phyloP scores from a whole-genome alignment of 2,329 filamentous ascomycete species.

The Trichoderma koningii region DNA sequence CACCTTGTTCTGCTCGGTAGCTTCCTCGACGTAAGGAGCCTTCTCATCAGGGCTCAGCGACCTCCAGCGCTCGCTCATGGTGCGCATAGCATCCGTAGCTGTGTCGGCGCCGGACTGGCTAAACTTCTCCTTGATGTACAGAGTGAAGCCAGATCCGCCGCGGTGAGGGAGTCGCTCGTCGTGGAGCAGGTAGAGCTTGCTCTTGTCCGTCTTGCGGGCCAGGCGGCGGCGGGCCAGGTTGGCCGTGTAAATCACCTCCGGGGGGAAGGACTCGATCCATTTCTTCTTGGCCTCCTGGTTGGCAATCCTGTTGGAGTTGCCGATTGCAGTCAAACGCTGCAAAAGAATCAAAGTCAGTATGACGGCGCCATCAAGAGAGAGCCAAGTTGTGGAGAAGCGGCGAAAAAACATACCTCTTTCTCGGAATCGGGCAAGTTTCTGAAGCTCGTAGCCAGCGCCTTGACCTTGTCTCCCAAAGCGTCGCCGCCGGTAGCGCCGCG shows the following conservation, averaged over 20 bases:
- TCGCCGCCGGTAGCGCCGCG: slow-evolving; percentile 7
- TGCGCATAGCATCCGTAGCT: slow-evolving; percentile 32
- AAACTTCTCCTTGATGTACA: slow-evolving; percentile 46
- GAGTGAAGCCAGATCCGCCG: slow-evolving; percentile 38
- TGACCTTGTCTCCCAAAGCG: slow-evolving; percentile 33
- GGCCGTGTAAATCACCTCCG: slow-evolving; percentile 46
- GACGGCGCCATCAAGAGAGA: no score
- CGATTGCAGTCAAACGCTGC: slow-evolving; percentile 40
- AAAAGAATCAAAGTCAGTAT: neutral
- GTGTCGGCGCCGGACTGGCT: slow-evolving; percentile 33
- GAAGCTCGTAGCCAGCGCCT: slow-evolving; percentile 39
- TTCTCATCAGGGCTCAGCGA: slow-evolving; percentile 46
- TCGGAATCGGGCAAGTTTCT: slow-evolving; percentile 46
- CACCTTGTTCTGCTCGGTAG: slow-evolving; percentile 28
- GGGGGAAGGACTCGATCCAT: slow-evolving; percentile 52
- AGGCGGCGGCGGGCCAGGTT: slow-evolving; percentile 52
- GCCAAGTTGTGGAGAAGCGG: neutral
- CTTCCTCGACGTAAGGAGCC: slow-evolving; percentile 43
- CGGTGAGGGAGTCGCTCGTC: slow-evolving; percentile 54
- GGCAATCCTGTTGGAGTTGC: slow-evolving; percentile 44
- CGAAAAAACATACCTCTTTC: slow-evolving; percentile 44
- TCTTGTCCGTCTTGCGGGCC: slow-evolving; percentile 39
- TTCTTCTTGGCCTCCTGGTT: slow-evolving; percentile 47
- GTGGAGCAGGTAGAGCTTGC: slow-evolving; percentile 37
- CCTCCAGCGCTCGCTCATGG: slow-evolving; percentile 47